Base-by-base conservation (phyloP, 306 rosid genomes). In the Lathyrus aphaca region DNA sequence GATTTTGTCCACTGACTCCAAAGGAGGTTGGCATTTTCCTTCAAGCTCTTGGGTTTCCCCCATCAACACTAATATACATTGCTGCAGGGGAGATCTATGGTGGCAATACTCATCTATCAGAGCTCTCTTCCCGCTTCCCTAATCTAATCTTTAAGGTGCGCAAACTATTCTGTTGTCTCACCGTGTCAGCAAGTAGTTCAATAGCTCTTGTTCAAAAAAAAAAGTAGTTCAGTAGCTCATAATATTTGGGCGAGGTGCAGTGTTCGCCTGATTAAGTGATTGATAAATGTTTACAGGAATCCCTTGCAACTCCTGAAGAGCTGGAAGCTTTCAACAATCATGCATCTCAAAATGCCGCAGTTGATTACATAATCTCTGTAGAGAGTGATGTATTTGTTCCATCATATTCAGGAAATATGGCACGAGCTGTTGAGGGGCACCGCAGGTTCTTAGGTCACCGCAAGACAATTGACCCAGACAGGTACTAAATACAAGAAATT, bases 41-140 rank as follows among this genome's bases (percentile, higher is more conserved):
- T 76, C 87, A 59, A 37, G 96, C 95, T 85, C 95, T 90, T 68
- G 91, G 96, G 19, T 94, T 84, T 76, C 89, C 87, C 66, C 77
- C 86, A 70, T 88, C 94, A 74, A 85, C 96, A 13, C 79, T 81
- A 69, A 86, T 90, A 78, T 90, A 94, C 79, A 77, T 94, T 79
- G 98, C 98, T 48, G 97, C 98, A 53, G 97, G 97, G 69, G 91
- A 94, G 65, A 94, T 94, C 73, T 90, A 90, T 76, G 98, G 96
- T 60, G 98, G 97, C 21, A 58, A 79, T 65, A 48, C 86, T 67
- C 92, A 61, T 81, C 88, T 94, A 73, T 82, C 51, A 3, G 97
- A 94, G 84, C 97, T 94, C 73, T 84, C 83, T 64, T 78, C 88
- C 69, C 95, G 69, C 48, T 94, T 87, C 81, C 97, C 97, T 19